Evolutionary conservation across 345 rosid genomes (phyloP).

Genomic region (Psidium friedrichsthalianum): DNA sequence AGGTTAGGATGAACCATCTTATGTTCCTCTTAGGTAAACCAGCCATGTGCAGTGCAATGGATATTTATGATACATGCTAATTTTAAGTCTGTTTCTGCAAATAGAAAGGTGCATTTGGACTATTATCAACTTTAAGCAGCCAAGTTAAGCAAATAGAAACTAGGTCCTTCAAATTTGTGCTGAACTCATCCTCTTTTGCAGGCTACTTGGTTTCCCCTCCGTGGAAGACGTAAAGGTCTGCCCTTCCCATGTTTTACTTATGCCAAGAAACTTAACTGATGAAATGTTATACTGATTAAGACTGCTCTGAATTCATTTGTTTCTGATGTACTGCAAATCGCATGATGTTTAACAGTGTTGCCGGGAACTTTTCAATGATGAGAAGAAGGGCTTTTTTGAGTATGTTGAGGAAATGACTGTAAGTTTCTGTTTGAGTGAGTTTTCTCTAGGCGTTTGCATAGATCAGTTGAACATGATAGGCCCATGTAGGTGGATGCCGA

Average conservation of each 20-base stretch:
- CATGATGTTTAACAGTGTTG: slow-evolving; percentile 24
- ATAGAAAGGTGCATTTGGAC: background rate
- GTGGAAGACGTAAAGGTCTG: slow-evolving; percentile 55
- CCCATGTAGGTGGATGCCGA: slow-evolving; percentile 43
- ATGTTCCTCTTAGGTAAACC: background rate
- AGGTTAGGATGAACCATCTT: background rate
- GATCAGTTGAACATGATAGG: background rate
- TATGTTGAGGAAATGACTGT: slow-evolving; percentile 65
- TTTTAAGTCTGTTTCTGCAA: background rate
- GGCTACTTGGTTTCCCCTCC: slow-evolving; percentile 56
- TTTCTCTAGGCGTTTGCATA: background rate
- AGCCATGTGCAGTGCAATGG: background rate
- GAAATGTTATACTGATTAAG: background rate
- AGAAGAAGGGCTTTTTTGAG: slow-evolving; percentile 55
- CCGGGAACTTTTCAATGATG: slow-evolving; percentile 51
- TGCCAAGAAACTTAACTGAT: background rate
- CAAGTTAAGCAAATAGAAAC: background rate
- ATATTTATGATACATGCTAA: background rate
- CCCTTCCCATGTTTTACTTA: background rate
- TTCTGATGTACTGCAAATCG: background rate
- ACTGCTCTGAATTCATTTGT: background rate
- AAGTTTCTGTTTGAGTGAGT: slow-evolving; percentile 9
- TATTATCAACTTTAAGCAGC: background rate
- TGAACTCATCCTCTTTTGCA: slow-evolving; percentile 11
- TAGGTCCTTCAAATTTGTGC: background rate